Conservation (phyloP, 2,329 filamentous ascomycete genomes). For the Claviceps monticola region DNA sequence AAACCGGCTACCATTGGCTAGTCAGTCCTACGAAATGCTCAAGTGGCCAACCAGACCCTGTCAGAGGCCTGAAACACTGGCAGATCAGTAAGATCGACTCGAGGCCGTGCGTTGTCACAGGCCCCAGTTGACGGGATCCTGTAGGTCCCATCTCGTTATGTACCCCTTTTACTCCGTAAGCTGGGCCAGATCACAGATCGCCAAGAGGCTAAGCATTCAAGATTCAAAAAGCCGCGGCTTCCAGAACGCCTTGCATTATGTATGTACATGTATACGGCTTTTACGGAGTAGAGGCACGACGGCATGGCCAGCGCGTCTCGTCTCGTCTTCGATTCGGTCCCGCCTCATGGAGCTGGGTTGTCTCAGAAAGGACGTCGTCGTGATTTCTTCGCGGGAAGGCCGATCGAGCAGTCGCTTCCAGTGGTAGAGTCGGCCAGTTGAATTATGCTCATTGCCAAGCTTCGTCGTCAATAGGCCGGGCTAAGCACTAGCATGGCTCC, state of each 20-base stretch:
- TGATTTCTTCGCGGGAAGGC: background rate
- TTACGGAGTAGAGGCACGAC: background rate
- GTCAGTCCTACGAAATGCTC: too few relatives aligned
- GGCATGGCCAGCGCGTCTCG: background rate
- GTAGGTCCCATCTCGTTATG: background rate
- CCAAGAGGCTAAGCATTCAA: background rate
- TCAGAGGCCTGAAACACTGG: slow-evolving; percentile 10
- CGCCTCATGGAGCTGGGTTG: background rate
- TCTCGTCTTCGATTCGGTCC: background rate
- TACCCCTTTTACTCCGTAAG: background rate
- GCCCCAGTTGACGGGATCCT: background rate
- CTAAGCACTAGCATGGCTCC: background rate
- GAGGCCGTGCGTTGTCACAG: background rate
- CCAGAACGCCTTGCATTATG: background rate
- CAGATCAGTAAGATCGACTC: slow-evolving; percentile 12
- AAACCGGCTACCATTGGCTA: too few relatives aligned
- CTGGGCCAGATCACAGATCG: background rate
- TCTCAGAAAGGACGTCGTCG: slow-evolving; percentile 2
- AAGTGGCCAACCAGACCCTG: background rate
- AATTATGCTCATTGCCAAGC: slow-evolving; percentile 1
- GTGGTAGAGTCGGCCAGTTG: background rate
- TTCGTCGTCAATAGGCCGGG: slow-evolving; percentile 2
- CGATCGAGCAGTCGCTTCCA: background rate
- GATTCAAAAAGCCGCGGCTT: background rate
- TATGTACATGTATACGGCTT: too few relatives aligned